Base-by-base conservation (phyloP, 164 flowering plant genomes). In the Berberis vulgaris region DNA sequence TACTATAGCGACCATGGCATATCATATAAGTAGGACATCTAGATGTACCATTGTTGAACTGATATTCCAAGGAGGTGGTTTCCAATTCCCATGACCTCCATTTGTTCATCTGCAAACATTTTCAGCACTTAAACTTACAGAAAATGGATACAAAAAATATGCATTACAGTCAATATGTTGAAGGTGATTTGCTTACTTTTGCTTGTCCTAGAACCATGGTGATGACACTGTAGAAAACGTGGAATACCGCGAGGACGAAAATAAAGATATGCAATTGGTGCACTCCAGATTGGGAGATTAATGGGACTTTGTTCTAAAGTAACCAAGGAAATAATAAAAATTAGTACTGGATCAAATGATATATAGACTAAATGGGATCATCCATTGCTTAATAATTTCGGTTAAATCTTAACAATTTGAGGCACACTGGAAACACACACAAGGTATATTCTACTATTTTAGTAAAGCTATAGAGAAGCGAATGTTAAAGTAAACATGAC, bases 1-100 rank as follows among this genome's bases (percentile, higher is more conserved):
- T 26, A 26, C 26, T 26, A 26, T 26, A 26, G 26, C 26, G 26
- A 26, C 26, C 26, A 26, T 26, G 26, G 26, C 26, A 26, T 26
- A 5, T 9, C 12, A 9, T n/a, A 41, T n/a, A 42, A 58, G 43
- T 4, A 5, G 11, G 26, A 45, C 1, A 7, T 41, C 26, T 13
- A 45, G 1, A 62, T 3, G 59, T 66, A 86, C 95, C 91, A 64
- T 81, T 77, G 12, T 81, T 71, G 58, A 66, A 84, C 47, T 86
- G 79, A 68, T 88, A 84, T 59, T 86, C 91, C 70, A 78, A 57
- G 41, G 91, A 77, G 8, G 71, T 52, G 1, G 84, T 84, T 65
- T 88, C 91, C 47, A 9, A 62, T 71, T 86, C 96, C 89, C 89
- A 88, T 0, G 70, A 7, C 73, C 84, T 84, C 91, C 89, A 88